Evolutionary conservation across 2,329 filamentous ascomycete species (phyloP).

Genomic region (Akanthomyces muscarius): DNA sequence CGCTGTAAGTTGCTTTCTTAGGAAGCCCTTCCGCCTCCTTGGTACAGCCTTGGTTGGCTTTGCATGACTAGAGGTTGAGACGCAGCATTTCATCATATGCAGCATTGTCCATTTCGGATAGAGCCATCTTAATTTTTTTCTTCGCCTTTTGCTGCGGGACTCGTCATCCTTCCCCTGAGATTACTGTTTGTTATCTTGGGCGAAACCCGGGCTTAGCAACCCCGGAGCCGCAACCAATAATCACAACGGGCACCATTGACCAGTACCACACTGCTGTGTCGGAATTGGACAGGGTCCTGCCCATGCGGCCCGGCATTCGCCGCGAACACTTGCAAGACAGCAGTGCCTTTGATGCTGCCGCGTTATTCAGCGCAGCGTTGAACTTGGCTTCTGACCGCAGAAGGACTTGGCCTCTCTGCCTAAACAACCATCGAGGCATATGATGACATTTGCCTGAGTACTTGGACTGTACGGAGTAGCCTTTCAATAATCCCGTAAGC

Average conservation of each 20-base stretch:
- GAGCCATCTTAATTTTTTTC: background rate
- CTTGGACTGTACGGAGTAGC: background rate
- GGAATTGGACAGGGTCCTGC: slow-evolving; percentile 1
- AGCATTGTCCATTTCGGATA: too few relatives aligned
- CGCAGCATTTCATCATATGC: background rate
- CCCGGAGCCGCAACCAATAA: background rate
- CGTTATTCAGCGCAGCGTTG: background rate
- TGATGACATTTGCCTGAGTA: background rate
- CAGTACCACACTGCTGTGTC: background rate
- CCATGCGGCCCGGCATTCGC: background rate
- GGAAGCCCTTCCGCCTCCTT: background rate
- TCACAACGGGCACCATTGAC: background rate
- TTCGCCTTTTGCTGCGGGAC: background rate
- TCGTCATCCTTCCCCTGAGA: slow-evolving; percentile 2
- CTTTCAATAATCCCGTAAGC: background rate
- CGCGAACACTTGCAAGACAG: background rate
- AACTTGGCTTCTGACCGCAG: background rate
- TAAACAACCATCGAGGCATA: background rate
- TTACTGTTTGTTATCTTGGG: background rate
- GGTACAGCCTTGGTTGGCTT: background rate
- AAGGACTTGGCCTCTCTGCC: background rate
- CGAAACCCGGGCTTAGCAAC: background rate
- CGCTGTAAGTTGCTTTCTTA: background rate
- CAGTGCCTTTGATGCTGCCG: background rate
- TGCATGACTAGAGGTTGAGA: background rate